Evolutionary conservation across 148 eudicot species (phyloP).

Genomic region (Persicaria tinctoria): DNA sequence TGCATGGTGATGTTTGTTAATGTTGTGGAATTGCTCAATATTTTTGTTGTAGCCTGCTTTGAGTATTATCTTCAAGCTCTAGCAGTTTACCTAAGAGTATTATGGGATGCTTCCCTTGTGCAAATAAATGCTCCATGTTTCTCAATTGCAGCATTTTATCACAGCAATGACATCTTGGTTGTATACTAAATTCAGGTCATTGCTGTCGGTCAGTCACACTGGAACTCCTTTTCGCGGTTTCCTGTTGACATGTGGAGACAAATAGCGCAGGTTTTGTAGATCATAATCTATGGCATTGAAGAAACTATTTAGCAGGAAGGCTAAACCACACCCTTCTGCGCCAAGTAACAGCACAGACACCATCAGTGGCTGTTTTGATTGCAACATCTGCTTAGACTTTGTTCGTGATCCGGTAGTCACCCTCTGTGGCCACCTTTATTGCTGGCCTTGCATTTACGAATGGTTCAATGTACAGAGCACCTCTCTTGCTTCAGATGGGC

Average conservation of each 20-base stretch:
- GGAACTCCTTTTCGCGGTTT: neutral
- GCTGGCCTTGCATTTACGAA: conserved; percentile 90
- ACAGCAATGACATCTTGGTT: neutral
- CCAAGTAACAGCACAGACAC: conserved; percentile 25
- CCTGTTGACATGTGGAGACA: neutral
- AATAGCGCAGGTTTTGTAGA: neutral
- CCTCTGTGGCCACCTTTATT: conserved; percentile 82
- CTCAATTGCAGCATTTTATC: neutral
- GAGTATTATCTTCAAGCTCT: neutral
- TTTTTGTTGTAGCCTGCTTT: neutral
- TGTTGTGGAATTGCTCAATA: too few species aligned
- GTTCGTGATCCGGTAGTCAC: conserved; percentile 81
- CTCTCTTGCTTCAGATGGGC: conserved; percentile 22
- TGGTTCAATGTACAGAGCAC: conserved; percentile 54
- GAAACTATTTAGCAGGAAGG: conserved; percentile 28
- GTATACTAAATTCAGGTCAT: neutral
- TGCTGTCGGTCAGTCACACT: neutral
- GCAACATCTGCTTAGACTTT: conserved; percentile 74
- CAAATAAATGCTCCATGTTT: neutral
- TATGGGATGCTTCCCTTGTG: neutral
- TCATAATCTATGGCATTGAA: conserved; percentile 36
- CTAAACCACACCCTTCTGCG: conserved; percentile 27
- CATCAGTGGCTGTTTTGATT: conserved; percentile 49
- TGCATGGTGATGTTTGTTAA: too few species aligned
- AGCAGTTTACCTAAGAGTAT: neutral